Evolutionary conservation across 2,329 filamentous ascomycete genomes (phyloP), one percentile per base, ranked within the genome.

Genomic region (Cryoendolithus antarcticus): DNA sequence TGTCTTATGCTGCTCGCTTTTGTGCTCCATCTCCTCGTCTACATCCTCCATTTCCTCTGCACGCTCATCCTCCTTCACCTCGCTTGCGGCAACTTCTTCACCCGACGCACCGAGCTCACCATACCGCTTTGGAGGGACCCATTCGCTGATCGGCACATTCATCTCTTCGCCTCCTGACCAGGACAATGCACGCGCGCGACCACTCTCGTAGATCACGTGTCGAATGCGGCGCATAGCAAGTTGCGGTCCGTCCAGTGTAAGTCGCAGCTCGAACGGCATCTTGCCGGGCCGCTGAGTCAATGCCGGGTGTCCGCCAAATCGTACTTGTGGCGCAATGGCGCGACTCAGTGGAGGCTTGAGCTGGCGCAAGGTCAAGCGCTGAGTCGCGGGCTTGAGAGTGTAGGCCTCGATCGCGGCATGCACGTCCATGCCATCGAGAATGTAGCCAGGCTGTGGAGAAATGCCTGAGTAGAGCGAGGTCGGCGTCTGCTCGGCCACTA

Each of bases 331-430:
- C 7, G 51, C 30, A 4, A 64, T 37, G 6, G 50, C 37, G 5
- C 55, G 55, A 2, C 48, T 44, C 32, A 62, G 60, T 4, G 62
- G 62, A 7, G 51, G 51, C 5, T 48, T 48, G 6, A 66, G 43
- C 34, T 59, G 47, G 4, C 53, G 51, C 9, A 66, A 52, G 4
- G 62, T 52, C 4, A 60, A 42, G 8, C 48, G 33, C 39, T 54
- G 45, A 49, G 62, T 59, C 6, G 66, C 60, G 4, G 70, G 66
- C 15, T 66, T 57, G 28, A 77, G 61, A 4, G 71, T 65, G 57
- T 73, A 77, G 9, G 62, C 56, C 13, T 61, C 53, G 2, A 65
- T 56, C 2, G 61, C 51, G 8, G 56, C 50, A 37, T 63, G 49
- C 3, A 66, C 46, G 48, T 73, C 68, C 41, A 72, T 63, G 33